Conservation (phyloP, 257 asterid genomes). For the Solanum corneliomulleri region DNA sequence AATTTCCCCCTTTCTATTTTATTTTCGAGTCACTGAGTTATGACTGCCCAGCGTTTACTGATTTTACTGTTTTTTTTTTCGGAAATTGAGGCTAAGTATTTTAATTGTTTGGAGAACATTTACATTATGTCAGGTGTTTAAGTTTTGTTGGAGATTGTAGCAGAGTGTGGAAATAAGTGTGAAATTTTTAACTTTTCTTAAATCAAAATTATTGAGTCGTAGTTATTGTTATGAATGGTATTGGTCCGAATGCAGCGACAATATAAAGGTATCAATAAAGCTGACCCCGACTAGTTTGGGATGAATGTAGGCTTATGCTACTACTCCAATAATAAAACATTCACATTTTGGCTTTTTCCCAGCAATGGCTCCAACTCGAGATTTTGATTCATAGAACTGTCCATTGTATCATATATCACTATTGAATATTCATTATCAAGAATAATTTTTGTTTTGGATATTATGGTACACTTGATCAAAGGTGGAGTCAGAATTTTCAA, state of each 20-base stretch:
- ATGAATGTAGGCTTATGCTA: not conserved
- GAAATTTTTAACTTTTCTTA: not conserved
- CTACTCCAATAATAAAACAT: not conserved
- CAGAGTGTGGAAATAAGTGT: not conserved
- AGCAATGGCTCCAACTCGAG: no score
- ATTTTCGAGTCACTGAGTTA: not conserved
- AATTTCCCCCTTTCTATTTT: not conserved
- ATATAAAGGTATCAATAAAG: not conserved
- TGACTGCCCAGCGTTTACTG: not conserved
- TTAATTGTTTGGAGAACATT: not conserved
- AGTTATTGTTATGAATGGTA: not conserved
- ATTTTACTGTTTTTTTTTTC: not conserved
- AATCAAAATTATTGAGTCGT: not conserved
- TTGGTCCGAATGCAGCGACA: not conserved
- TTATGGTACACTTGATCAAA: not conserved
- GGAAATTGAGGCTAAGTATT: not conserved
- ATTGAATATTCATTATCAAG: not conserved
- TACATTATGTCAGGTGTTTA: not conserved
- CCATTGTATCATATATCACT: not conserved
- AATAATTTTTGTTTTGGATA: no score
- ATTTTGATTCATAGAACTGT: no score
- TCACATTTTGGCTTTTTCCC: no score
- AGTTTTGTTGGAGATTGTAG: not conserved
- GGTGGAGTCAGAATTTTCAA: no score
- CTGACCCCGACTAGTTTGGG: not conserved